Percentiles rank a stretch among this genome's conserved stretches.
Conservation (phyloP, 306 rosid species). For the Cicer yamashitae region DNA sequence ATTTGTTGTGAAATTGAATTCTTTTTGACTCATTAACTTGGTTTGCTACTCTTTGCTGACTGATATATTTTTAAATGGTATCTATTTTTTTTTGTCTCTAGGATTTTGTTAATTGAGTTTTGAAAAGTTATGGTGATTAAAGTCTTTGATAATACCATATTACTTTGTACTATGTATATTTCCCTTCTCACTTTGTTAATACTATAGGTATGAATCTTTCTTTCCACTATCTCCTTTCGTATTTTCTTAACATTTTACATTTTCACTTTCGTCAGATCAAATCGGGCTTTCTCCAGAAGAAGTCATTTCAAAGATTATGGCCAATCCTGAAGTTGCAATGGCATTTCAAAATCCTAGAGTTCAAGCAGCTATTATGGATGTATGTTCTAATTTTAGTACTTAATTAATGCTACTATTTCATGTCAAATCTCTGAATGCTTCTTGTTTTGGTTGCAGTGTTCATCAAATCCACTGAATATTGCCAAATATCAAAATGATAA, state of each 20-base stretch:
- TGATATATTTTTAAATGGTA: neutral
- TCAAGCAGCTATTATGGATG: slow-evolving; percentile 99
- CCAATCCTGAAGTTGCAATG: slow-evolving; percentile 92
- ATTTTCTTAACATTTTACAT: slow-evolving; percentile 37
- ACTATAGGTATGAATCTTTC: slow-evolving; percentile 1
- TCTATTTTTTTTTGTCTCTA: neutral
- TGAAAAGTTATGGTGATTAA: neutral
- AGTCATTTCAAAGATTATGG: slow-evolving; percentile 94
- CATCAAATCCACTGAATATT: slow-evolving; percentile 87
- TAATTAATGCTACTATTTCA: neutral
- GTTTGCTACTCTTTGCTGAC: too few species aligned
- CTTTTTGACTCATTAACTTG: neutral
- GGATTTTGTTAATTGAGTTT: slow-evolving; percentile 19
- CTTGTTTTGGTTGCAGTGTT: slow-evolving; percentile 78
- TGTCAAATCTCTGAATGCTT: slow-evolving; percentile 41
- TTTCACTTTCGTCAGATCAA: slow-evolving; percentile 72
- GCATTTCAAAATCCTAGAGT: slow-evolving; percentile 99
- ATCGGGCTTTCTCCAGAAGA: slow-evolving; percentile 96
- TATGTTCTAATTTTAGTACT: slow-evolving; percentile 52
- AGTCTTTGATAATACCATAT: slow-evolving; percentile 20
- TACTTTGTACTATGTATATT: neutral
- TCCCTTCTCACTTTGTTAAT: slow-evolving; percentile 5
- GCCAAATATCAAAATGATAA: slow-evolving; percentile 95
- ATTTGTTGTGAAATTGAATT: slow-evolving; percentile 18
- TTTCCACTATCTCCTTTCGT: slow-evolving; percentile 8